Base-by-base conservation (phyloP, 1,284 basidiomycete genomes). In the Ustilago tritici region DNA sequence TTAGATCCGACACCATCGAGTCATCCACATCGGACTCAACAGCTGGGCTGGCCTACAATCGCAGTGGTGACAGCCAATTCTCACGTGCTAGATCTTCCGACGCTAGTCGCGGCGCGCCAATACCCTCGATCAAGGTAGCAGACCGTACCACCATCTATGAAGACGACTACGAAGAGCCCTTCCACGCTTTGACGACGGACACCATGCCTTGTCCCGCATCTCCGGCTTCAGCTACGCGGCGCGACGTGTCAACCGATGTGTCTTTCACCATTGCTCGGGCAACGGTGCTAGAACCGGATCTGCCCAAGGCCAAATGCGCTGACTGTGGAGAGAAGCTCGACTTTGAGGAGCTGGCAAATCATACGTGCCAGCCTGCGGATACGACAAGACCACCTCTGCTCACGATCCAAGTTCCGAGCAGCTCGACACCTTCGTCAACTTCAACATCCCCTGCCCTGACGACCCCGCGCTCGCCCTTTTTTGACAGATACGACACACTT, bases 301-400 rank as follows among this genome's bases (percentile, higher is more conserved):
- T 80, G 36, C 81, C 81, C 10, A 76, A 72, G 57, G 81, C 81
- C 17, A 81, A 77, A 41, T 82, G 81, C 49, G 81, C 81, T 28
- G 81, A 82, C 50, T 82, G 81, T 55, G 77, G 77, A 43, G 74
- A 71, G 41, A 56, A 61, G 50, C 61, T 82, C 34, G 67, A 69
- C 32, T 80, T 82, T 49, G 79, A 82, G 52, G 79, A 82, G 56
- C 70, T 82, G 19, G 74, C 70, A 31, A 60, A 54, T 19, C 81
- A 82, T 50, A 53, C 70, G 1, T 82, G 81, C 49, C 56, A 63
- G 46, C 56, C 68, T n/a, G 49, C 52, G 14, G 32, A 61, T 32
- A 36, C 56, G 4, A 52, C 59, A 47, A 57, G 57, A 41, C 46
- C 54, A 17, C 70, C 72, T 47, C 53, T 76, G 40, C 57, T 72